Percentiles rank a stretch among this genome's conserved stretches.
These are phyloP conservation scores for Fusarium piperis DNA, from an alignment of 2,329 filamentous ascomycete genomes.

Conservation along the genomic window DNA sequence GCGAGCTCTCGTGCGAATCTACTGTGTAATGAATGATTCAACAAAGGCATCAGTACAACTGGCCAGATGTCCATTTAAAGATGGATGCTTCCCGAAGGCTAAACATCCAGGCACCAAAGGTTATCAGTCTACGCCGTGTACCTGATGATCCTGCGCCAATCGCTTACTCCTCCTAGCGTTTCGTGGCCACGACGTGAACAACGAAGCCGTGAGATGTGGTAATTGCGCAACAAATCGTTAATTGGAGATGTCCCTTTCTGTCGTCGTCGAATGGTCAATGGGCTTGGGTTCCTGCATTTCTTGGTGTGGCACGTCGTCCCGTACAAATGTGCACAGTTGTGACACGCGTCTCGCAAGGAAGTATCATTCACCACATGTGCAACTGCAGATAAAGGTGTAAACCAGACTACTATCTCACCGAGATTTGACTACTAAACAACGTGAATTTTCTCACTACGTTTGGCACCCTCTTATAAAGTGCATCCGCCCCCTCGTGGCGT, in stretches of 20 bases:
- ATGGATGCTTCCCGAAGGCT: not conserved
- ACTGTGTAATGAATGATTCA: not conserved
- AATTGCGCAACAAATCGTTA: not conserved
- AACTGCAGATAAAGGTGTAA: not conserved
- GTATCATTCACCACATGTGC: not conserved
- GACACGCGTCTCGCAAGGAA: not conserved
- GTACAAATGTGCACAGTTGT: not conserved
- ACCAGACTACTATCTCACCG: not conserved
- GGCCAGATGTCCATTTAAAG: not conserved
- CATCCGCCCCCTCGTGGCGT: not conserved
- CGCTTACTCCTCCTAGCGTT: not conserved
- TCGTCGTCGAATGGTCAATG: not conserved
- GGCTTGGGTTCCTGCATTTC: not conserved
- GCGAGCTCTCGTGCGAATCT: not conserved
- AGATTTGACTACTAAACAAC: not conserved
- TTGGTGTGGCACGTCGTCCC: slow-evolving; percentile 24
- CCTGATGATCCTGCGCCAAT: not conserved
- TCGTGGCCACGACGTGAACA: not conserved
- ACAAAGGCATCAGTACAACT: not conserved
- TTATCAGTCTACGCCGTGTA: not conserved
- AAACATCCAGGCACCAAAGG: slow-evolving; percentile 6
- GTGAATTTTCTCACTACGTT: not conserved
- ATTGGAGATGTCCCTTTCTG: not conserved
- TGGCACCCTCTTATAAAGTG: not conserved
- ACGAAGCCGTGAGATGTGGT: not conserved